Evolutionary conservation across 257 asterid species (phyloP).

Genomic region (Gentiana macrophylla): DNA sequence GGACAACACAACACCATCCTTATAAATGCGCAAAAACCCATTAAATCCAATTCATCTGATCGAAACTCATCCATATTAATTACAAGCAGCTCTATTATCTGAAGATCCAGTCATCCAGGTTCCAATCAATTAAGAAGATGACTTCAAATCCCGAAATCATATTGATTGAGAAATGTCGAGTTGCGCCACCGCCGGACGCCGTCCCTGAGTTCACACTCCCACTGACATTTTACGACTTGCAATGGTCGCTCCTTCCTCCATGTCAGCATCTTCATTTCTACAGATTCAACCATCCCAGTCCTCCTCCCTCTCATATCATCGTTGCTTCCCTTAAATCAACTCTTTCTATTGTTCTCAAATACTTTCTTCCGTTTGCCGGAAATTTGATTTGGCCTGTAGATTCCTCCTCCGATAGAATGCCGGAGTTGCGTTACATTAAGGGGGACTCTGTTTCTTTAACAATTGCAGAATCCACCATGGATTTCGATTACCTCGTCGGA

Average conservation of each 20-base stretch:
- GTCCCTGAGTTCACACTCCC: slow-evolving; percentile 19
- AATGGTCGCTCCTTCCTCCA: slow-evolving; percentile 26
- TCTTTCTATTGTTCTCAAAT: slow-evolving; percentile 16
- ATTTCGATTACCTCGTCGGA: slow-evolving; percentile 15
- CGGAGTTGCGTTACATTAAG: too few relatives aligned
- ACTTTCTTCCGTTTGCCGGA: slow-evolving; percentile 25
- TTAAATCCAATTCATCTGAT: too few relatives aligned
- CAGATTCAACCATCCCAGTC: slow-evolving; percentile 20
- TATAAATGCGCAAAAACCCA: too few relatives aligned
- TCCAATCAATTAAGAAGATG: too few relatives aligned
- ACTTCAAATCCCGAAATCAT: too few relatives aligned
- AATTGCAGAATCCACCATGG: too few relatives aligned
- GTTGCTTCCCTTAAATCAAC: slow-evolving; percentile 28
- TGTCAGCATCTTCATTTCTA: slow-evolving; percentile 37
- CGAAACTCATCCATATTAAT: too few relatives aligned
- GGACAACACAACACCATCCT: too few relatives aligned
- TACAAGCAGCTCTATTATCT: too few relatives aligned
- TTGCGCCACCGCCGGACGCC: neutral
- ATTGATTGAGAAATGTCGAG: neutral
- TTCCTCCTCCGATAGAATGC: neutral
- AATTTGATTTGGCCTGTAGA: slow-evolving; percentile 14
- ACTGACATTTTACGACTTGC: slow-evolving; percentile 23
- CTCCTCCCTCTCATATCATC: slow-evolving; percentile 17
- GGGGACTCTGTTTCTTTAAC: too few relatives aligned
- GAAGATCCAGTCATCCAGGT: too few relatives aligned